Conservation (phyloP, 2,329 filamentous ascomycete genomes). For the Aspergillus arachidicola region DNA sequence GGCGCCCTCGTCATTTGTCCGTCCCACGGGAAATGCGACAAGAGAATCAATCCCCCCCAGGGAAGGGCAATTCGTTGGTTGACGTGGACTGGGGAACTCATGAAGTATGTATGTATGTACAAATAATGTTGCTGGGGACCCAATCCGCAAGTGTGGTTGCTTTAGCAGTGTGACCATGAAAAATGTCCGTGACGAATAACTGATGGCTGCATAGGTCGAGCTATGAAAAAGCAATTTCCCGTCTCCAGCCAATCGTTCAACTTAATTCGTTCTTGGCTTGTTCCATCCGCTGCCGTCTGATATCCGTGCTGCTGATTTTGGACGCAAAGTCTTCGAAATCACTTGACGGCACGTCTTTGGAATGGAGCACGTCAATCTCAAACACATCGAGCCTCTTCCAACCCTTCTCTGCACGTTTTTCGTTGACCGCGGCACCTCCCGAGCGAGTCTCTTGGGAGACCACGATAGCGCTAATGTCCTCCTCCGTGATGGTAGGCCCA, state of each 20-base stretch:
- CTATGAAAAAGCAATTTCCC: slow-evolving; percentile 8
- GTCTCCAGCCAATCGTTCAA: slow-evolving; percentile 8
- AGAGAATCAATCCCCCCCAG: neutral
- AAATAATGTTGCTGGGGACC: neutral
- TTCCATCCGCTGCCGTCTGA: slow-evolving; percentile 59
- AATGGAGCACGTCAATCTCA: slow-evolving; percentile 85
- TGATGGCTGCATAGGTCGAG: slow-evolving; percentile 6
- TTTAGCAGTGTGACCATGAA: neutral
- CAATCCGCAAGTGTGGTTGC: neutral
- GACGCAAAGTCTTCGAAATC: slow-evolving; percentile 66
- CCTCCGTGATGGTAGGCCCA: slow-evolving; percentile 85
- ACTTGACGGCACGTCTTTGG: slow-evolving; percentile 56
- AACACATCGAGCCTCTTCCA: slow-evolving; percentile 79
- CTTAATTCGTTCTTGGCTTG: slow-evolving; percentile 32
- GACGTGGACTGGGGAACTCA: neutral
- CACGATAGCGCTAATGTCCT: slow-evolving; percentile 76
- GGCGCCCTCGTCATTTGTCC: neutral
- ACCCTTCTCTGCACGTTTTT: slow-evolving; percentile 73
- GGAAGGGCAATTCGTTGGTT: neutral
- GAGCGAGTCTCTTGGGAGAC: slow-evolving; percentile 85
- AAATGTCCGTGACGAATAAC: slow-evolving; percentile 2
- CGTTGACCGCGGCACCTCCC: slow-evolving; percentile 83
- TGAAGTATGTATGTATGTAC: neutral
- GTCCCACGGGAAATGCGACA: neutral
- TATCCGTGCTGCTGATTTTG: slow-evolving; percentile 92